A percentile compares a stretch with the other conserved stretches of the same genome.
Conservation (phyloP, 768 basidiomycete species). For the Suillus alpinus region DNA sequence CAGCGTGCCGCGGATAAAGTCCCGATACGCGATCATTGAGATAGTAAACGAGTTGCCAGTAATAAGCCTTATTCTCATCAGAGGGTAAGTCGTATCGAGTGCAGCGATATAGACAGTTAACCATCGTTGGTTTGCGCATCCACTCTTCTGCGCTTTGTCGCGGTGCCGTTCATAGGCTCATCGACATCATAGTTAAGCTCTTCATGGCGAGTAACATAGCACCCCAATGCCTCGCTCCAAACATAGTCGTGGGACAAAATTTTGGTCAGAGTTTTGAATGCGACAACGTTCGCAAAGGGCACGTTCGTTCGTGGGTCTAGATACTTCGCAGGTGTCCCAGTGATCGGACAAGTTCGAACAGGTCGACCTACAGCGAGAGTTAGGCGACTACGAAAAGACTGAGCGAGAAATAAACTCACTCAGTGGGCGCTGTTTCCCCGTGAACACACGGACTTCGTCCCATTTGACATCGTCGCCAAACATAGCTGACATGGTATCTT, state of each 20-base stretch:
- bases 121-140: not conserved
- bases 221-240: conserved; percentile 52
- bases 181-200: conserved; percentile 2
- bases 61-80: not conserved
- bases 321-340: conserved; percentile 75
- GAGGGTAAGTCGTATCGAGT: not conserved
- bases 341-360: conserved; percentile 68
- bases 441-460: conserved; percentile 67
- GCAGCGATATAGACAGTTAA: not conserved
- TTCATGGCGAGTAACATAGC: conserved; percentile 32
- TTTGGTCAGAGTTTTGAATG: conserved; percentile 61
- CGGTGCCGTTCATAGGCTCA: not conserved
- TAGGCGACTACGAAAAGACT: not conserved
- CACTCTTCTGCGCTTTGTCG: not conserved
- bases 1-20: not conserved
- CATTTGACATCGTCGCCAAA: conserved; percentile 86
- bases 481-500: conserved; percentile 74
- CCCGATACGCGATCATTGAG: not conserved
- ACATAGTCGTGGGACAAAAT: conserved; percentile 66
- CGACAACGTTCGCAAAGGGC: conserved; percentile 70
- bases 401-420: conserved; percentile 35
- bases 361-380: conserved; percentile 51
- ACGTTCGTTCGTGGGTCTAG: conserved; percentile 76
- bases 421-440: conserved; percentile 61
- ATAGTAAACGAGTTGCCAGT: not conserved